Conservation (phyloP, 139 green algal genomes). For the Nannochloris sp. region DNA sequence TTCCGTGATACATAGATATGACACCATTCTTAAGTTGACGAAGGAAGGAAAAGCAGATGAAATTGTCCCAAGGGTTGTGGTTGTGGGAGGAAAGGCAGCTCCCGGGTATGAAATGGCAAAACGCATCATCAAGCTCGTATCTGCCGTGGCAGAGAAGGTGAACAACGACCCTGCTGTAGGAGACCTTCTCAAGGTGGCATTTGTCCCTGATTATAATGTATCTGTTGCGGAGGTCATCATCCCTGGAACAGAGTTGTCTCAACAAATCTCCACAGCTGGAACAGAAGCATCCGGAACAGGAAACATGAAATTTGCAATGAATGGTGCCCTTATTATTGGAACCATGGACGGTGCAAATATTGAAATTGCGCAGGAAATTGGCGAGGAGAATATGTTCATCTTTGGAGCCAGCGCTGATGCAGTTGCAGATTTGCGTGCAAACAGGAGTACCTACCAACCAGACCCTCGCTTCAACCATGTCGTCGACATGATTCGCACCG, state of each 20-base stretch:
- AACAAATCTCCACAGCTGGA: conserved; percentile 97
- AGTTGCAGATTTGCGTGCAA: conserved; percentile 44
- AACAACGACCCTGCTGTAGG: conserved; percentile 87
- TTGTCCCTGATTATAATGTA: conserved; percentile 99
- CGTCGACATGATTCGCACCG: conserved; percentile 66
- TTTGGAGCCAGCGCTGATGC: conserved; percentile 66
- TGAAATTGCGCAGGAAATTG: conserved; percentile 79
- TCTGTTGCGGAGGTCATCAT: conserved; percentile 87
- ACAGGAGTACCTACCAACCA: conserved; percentile 44
- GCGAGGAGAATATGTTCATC: conserved; percentile 78
- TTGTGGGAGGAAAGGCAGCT: conserved; percentile 96
- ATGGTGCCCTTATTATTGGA: conserved; percentile 88
- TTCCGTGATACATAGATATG: conserved; percentile 79
- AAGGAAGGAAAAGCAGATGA: conserved; percentile 66
- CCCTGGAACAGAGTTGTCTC: conserved; percentile 74
- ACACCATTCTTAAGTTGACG: conserved; percentile 84
- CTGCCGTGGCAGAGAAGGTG: conserved; percentile 76
- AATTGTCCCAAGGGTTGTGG: conserved; percentile 77
- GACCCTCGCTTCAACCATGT: conserved; percentile 72
- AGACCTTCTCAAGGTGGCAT: conserved; percentile 87
- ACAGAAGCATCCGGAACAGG: conserved; percentile 92
- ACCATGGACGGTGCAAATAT: conserved; percentile 98
- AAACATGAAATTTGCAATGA: conserved; percentile 99
- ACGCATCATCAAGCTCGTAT: conserved; percentile 95
- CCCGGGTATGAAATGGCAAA: conserved; percentile 98